phyloP scores from a whole-genome alignment of 805 yeast species.

The Myxozyma geophila region DNA sequence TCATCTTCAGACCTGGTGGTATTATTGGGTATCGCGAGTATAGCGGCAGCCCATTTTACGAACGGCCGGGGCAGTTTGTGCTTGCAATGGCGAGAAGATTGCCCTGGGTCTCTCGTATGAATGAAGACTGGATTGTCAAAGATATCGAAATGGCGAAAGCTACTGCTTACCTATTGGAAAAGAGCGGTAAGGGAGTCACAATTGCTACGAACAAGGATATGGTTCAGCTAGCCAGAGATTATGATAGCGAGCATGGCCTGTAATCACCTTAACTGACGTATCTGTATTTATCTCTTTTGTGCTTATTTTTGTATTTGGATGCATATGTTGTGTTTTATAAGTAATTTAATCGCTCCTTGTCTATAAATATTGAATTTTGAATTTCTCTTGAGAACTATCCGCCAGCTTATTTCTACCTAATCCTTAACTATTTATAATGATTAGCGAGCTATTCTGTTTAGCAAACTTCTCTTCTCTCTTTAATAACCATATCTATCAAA shows the following conservation, averaged over 20 bases:
- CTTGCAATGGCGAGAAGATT: background rate
- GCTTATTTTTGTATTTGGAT: background rate
- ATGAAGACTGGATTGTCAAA: conserved; percentile 51
- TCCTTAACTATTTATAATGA: too few relatives aligned
- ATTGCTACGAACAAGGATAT: conserved; percentile 34
- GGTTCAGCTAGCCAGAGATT: conserved; percentile 23
- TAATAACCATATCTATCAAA: too few relatives aligned
- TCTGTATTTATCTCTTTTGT: too few relatives aligned
- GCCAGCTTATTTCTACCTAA: too few relatives aligned
- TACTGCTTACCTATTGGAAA: conserved; percentile 52
- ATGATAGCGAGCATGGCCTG: background rate
- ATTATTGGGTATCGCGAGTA: conserved; percentile 45
- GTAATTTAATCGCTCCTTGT: too few relatives aligned
- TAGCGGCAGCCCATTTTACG: conserved; percentile 34
- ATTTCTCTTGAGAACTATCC: too few relatives aligned
- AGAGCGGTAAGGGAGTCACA: conserved; percentile 41
- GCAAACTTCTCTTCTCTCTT: too few relatives aligned
- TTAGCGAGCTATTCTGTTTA: too few relatives aligned
- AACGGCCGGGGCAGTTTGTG: conserved; percentile 13
- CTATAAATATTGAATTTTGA: too few relatives aligned
- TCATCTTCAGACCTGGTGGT: conserved; percentile 78
- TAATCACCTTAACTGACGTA: too few relatives aligned
- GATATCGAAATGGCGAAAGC: conserved; percentile 70
- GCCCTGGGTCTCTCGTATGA: conserved; percentile 12
- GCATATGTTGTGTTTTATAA: too few relatives aligned